Conservation (phyloP, 352 stramenopile species). For the Phytophthora rubi region DNA sequence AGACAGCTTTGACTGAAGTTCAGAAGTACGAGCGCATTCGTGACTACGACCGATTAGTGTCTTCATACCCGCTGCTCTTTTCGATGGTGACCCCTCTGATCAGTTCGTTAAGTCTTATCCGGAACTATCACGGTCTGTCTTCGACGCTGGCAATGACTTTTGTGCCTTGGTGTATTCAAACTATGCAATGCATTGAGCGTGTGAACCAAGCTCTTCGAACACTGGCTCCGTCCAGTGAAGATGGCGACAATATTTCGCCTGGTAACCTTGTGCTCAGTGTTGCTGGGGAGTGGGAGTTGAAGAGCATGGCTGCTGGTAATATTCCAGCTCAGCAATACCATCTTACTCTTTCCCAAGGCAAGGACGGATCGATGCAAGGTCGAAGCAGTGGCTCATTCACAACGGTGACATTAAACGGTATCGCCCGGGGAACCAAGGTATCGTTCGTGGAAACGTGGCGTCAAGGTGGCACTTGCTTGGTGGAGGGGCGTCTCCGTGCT, state of each 20-base stretch:
- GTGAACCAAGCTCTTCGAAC: conserved; percentile 57
- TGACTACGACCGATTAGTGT: conserved; percentile 45
- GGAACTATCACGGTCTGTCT: conserved; percentile 71
- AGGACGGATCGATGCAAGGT: conserved; percentile 67
- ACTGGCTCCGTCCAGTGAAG: conserved; percentile 35
- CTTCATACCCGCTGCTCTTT: conserved; percentile 60
- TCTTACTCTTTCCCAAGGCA: conserved; percentile 71
- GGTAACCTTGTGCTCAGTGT: conserved; percentile 67
- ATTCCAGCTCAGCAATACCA: conserved; percentile 90
- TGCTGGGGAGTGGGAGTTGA: conserved; percentile 87
- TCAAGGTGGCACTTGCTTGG: conserved; percentile 87
- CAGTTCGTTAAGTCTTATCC: conserved; percentile 67
- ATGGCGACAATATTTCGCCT: conserved; percentile 27
- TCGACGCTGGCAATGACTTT: conserved; percentile 79
- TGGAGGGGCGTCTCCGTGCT: conserved; percentile 76
- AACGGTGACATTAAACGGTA: conserved; percentile 78
- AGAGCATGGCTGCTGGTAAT: conserved; percentile 86
- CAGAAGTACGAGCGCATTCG: conserved; percentile 25
- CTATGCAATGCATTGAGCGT: conserved; percentile 71
- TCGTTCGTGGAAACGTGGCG: conserved; percentile 89
- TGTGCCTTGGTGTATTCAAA: conserved; percentile 78
- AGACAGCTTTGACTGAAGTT: conserved; percentile 13
- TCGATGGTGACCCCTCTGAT: conserved; percentile 70
- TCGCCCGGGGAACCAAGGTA: conserved; percentile 80
- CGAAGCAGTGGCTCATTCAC: conserved; percentile 85